Evolutionary conservation across 306 rosid genomes (phyloP).

Genomic region (Prunus armeniaca): DNA sequence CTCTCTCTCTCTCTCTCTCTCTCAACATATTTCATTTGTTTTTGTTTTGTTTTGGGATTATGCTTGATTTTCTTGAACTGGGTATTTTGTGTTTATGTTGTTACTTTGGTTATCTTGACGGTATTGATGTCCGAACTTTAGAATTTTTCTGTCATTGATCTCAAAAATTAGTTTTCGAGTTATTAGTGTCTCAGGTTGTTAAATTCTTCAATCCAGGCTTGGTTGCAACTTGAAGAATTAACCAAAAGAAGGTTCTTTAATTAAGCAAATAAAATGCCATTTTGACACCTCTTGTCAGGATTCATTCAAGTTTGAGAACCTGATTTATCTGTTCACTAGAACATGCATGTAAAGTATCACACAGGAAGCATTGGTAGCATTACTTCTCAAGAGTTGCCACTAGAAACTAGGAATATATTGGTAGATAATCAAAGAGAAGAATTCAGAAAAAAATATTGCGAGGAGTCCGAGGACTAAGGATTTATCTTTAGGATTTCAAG

Average conservation of each 20-base stretch:
- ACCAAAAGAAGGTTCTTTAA: not conserved
- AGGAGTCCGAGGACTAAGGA: not conserved
- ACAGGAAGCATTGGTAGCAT: not conserved
- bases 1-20: conserved; percentile 5
- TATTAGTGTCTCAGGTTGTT: not conserved
- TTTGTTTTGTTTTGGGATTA: not conserved
- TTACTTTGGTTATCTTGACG: not conserved
- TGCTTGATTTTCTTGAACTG: conserved; percentile 8
- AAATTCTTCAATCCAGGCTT: not conserved
- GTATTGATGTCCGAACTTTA: not conserved
- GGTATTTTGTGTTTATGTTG: not conserved
- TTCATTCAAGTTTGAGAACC: too few species aligned
- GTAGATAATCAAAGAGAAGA: not conserved
- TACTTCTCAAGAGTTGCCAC: not conserved
- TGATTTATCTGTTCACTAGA: not conserved
- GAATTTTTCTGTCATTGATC: not conserved
- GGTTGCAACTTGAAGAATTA: not conserved
- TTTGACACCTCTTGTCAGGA: not conserved
- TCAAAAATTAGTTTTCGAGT: not conserved
- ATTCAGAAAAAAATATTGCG: not conserved
- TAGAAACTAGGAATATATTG: not conserved
- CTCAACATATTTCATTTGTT: not conserved
- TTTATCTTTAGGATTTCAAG: not conserved
- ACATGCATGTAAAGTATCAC: not conserved
- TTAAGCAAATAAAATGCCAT: not conserved